Evolutionary conservation across 2,329 filamentous ascomycete genomes (phyloP).

Genomic region (Pseudogymnoascus sp.): DNA sequence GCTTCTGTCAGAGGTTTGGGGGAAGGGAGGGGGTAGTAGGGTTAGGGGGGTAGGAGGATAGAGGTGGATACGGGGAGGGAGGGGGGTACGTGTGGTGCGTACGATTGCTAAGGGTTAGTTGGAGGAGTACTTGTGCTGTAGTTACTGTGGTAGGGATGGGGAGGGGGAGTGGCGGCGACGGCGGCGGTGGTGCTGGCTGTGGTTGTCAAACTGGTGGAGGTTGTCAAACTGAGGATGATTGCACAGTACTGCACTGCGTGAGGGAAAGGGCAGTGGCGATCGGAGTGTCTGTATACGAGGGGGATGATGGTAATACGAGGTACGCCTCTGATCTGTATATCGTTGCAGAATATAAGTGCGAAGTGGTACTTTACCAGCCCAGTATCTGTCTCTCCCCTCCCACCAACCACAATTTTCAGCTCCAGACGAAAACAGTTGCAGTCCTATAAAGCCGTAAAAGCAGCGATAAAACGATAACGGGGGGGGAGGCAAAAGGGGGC

Average conservation of each 20-base stretch:
- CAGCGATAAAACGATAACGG: neutral
- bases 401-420: too few species aligned
- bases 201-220: neutral
- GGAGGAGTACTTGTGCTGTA: too few species aligned
- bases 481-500: neutral
- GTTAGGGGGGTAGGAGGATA: too few species aligned
- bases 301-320: neutral
- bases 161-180: neutral
- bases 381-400: too few species aligned
- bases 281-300: neutral
- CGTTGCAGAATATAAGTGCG: neutral
- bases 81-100: neutral
- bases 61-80: too few species aligned
- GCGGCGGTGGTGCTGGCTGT: neutral
- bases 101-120: neutral
- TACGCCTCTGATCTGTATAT: neutral
- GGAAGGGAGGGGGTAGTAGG: neutral
- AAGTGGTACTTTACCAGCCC: too few species aligned
- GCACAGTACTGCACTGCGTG: too few species aligned
- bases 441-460: neutral
- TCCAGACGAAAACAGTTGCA: neutral
- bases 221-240: too few species aligned
- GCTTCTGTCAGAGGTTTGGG: neutral
- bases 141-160: neutral
- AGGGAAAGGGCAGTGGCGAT: neutral